Conservation (phyloP, 2,329 filamentous ascomycete genomes). For the Penicillium sclerotigenum region DNA sequence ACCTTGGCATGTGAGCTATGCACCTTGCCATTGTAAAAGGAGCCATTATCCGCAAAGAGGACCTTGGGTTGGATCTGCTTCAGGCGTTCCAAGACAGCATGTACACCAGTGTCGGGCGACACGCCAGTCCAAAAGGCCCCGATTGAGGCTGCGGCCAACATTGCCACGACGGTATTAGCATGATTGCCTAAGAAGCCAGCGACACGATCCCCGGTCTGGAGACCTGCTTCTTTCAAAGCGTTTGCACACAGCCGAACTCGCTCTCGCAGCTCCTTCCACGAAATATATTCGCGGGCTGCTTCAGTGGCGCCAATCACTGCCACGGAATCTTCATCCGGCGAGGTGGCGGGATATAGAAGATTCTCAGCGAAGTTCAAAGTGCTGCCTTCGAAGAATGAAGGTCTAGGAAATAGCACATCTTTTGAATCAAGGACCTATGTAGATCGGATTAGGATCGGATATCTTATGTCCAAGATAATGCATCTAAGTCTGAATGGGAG, state of each 20-base stretch:
- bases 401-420: constrained; percentile 77
- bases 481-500: background rate
- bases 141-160: constrained; percentile 76
- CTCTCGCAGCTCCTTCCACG: constrained; percentile 78
- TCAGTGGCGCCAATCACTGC: constrained; percentile 84
- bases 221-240: constrained; percentile 63
- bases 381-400: constrained; percentile 76
- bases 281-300: constrained; percentile 60
- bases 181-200: constrained; percentile 85
- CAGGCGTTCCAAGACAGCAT: constrained; percentile 83
- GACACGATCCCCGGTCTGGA: constrained; percentile 61
- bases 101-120: constrained; percentile 87
- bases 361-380: constrained; percentile 94
- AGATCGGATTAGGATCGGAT: background rate
- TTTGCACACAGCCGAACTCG: constrained; percentile 70
- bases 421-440: constrained; percentile 64
- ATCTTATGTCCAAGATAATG: background rate
- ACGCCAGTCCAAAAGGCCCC: constrained; percentile 93
- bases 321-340: constrained; percentile 55
- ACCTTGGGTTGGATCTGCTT: constrained; percentile 79
- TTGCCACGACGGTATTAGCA: constrained; percentile 78
- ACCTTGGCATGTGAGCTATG: constrained; percentile 80
- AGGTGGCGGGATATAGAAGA: constrained; percentile 70
- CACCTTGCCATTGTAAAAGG: constrained; percentile 85
- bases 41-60: constrained; percentile 83